Evolutionary conservation across 768 basidiomycete species (phyloP), one percentile per base, ranked within the genome.

Genomic region (Boletellus ananas): DNA sequence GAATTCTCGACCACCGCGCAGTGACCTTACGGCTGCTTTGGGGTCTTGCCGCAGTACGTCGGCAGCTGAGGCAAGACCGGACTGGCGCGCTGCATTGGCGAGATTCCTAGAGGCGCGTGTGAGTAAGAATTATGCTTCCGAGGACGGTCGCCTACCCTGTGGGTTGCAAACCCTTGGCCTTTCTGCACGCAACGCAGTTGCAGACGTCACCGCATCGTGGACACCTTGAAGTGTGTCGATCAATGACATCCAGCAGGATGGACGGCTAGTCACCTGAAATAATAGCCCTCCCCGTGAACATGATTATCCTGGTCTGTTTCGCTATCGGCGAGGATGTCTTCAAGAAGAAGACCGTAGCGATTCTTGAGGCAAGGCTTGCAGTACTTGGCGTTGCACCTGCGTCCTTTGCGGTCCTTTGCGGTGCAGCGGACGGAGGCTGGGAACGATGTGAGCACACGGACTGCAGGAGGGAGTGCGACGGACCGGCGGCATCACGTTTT

Each of bases 331-430:
- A 53, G 78, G 51, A 59, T 80, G 72, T 63, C 78, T 71, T 56
- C 65, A n/a, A 69, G 58, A 18, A 51, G 42, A 39, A 69, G 49
- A 34, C 76, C 77, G 55, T 90, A 90, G 34, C 81, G 73, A 58
- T 84, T 87, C 65, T 76, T 80, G 56, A 90, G 73, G 56, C 88
- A 90, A 3, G 71, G 51, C 40, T 72, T 75, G 69, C 87, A 90
- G 56, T 81, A 86, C 60, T 81, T 83, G 47, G 71, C 68, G 29
- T 63, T 70, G 65, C 87, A 88, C 21, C 73, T 72, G 49, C 71
- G 71, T 41, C 58, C 65, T 51, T 64, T 65, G 58, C 49, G 43
- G 49, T 55, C 58, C 47, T 62, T 63, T 2, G 58, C 51, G 2
- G 77, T 77, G 50, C 76, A 77, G 12, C 63, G 72, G 18, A 75